Conservation (phyloP, 176 grass and related monocot species). For the Urochloa ruziziensis region DNA sequence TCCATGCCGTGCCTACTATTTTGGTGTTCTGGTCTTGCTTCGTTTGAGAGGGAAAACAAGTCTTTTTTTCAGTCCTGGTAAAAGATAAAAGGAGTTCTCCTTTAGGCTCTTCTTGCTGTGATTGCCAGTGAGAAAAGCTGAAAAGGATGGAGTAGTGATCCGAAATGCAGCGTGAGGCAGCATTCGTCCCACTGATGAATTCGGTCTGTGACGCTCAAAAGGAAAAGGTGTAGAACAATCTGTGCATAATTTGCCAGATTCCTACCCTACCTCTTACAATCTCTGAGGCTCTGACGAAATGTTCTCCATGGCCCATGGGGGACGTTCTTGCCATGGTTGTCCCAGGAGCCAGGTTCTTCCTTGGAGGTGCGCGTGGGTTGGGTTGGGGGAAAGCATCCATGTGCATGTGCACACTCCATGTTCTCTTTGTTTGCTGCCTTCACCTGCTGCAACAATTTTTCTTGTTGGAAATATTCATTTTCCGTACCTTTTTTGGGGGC, state of each 20-base stretch:
- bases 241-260: background rate
- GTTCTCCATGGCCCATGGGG: background rate
- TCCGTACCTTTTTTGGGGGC: constrained; percentile 33
- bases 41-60: background rate
- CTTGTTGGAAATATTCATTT: background rate
- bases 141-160: background rate
- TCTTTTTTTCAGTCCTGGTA: background rate
- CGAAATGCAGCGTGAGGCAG: background rate
- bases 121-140: background rate
- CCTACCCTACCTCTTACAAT: background rate
- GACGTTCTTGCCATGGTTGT: background rate
- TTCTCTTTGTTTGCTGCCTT: background rate
- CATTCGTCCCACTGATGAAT: background rate
- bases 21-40: background rate
- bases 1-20: background rate
- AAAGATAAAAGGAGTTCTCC: background rate
- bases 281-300: background rate
- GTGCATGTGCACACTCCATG: constrained; percentile 27
- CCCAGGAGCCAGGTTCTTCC: background rate
- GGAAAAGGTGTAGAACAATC: background rate
- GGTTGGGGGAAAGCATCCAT: background rate
- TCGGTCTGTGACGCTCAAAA: background rate
- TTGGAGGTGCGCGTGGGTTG: background rate
- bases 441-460: constrained; percentile 5
- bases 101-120: background rate